Base-by-base conservation (phyloP, 495 filamentous ascomycete genomes). In the Neurospora pannonica region DNA sequence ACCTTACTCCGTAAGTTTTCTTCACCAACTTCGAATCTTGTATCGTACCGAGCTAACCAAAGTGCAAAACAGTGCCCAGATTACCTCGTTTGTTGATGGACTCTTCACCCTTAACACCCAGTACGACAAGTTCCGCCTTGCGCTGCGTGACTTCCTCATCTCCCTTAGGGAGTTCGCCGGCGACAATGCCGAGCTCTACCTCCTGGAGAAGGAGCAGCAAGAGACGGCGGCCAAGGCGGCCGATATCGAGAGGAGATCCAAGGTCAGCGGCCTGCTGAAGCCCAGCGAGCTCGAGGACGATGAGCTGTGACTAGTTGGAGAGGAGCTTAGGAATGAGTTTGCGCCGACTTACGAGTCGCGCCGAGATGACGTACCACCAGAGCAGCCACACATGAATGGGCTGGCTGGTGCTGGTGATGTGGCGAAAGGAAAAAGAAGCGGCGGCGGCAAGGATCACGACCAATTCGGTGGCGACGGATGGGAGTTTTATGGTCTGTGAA, bases 81-180 rank as follows among this genome's bases (percentile, higher is more conserved):
- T 98, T 77, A 88, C 89, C 76, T 86, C 89, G 70, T 99, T 99
- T 80, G 93, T 98, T 34, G 89, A 96, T 71, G 91, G 92, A 6
- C 84, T 98, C 6, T 97, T 97, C 83, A 88, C 89, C 2, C 85
- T 90, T 71, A 97, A 97, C 78, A 89, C 89, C 71, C 91, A 95
- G 74, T 88, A 95, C 72, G 90, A 90, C 79, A 92, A 92, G 78
- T 98, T 98, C 89, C 97, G 97, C 83, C 89, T 97, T 48, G 91
- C 94, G 72, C 88, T 98, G 70, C 93, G 96, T 73, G 96, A 99
- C 81, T 99, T 99, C 89, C 84, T 99, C 72, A 97, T 99, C 77
- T 94, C 94, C 37, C 84, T 99, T 72, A 97, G 97, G 83, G 96
- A 99, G 83, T 98, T 98, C 78, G 93, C 93, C 15, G 96, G 93